Conservation (phyloP, 345 rosid species). For the Excoecaria cochinchinensis region DNA sequence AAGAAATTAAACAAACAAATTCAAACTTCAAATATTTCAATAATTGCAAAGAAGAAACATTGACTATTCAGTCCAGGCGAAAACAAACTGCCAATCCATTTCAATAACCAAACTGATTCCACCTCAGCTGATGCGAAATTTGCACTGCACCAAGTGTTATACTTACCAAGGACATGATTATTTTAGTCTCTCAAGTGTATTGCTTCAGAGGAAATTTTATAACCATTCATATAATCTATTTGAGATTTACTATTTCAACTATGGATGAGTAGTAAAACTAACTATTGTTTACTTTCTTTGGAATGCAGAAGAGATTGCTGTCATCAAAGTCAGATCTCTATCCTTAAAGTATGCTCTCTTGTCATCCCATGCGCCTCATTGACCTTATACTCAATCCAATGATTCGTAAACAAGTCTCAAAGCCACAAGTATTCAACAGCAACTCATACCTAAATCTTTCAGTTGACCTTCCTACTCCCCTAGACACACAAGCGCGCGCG, state of each 20-base stretch:
- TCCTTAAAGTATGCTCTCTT: not conserved
- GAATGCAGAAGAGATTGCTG: not conserved
- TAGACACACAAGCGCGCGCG: too few species aligned
- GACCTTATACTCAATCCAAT: not conserved
- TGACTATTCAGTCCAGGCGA: not conserved
- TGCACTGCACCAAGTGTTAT: too few species aligned
- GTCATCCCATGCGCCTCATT: not conserved
- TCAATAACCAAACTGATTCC: not conserved
- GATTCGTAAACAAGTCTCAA: not conserved
- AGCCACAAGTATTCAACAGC: not conserved
- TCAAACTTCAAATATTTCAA: not conserved
- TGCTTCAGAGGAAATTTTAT: not conserved
- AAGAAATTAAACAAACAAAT: not conserved
- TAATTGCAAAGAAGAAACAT: not conserved
- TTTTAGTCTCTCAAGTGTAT: too few species aligned
- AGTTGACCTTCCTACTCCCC: not conserved
- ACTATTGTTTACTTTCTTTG: not conserved
- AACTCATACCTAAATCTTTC: not conserved
- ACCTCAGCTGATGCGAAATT: not conserved
- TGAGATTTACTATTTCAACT: not conserved
- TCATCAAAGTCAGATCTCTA: not conserved
- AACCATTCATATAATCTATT: not conserved
- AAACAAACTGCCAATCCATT: not conserved
- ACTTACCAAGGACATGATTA: too few species aligned
- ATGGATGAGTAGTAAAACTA: not conserved